Base-by-base conservation (phyloP, 108 stramenopile species). In the Schizochytrium sp. region DNA sequence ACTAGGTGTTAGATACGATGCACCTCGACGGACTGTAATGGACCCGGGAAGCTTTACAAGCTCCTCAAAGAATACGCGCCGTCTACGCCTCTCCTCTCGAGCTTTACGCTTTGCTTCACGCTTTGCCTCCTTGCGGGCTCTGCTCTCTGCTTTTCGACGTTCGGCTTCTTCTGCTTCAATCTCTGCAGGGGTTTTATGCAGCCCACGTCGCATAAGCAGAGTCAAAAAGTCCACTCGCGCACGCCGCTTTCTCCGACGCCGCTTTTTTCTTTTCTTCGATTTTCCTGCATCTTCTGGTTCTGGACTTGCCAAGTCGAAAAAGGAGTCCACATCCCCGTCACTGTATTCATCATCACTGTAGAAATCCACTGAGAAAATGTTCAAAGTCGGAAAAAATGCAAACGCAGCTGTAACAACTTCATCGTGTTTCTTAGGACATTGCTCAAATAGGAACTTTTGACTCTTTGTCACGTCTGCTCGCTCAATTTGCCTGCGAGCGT, bases 61-160 rank as follows among this genome's bases (percentile, higher is more conserved):
- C 15, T 83, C 76, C 28, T 83, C 76, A 1, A 83, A 83, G 40
- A 83, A 83, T 8, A 83, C 53, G 10, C 55, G 50, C 5, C 76
- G 76, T 53, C 76, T 10, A 38, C 53, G 47, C 0, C 76, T 17
- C 76, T 83, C 76, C 19, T 38, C 64, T 50, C 55, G 50, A 38
- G 47, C 76, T 50, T 83, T 55, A 53, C 50, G 76, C 15, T 83
- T 55, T n/a, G 76, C 50, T 53, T 83, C 76, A 40, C 28, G 76
- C 8, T n/a, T 40, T n/a, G 76, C 76, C 38, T 47, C 76, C 76
- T 83, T 55, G 5, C 50, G 50, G 5, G 47, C 76, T 53, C 40
- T 83, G 50, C 55, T 50, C 50, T 83, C 76, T 42, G 50, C 76
- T 10, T 38, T 12, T 7, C 64, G 64, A 44, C 64, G 64, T 15